Conservation (phyloP, 352 stramenopile species). For the Globisporangium spinosum region DNA sequence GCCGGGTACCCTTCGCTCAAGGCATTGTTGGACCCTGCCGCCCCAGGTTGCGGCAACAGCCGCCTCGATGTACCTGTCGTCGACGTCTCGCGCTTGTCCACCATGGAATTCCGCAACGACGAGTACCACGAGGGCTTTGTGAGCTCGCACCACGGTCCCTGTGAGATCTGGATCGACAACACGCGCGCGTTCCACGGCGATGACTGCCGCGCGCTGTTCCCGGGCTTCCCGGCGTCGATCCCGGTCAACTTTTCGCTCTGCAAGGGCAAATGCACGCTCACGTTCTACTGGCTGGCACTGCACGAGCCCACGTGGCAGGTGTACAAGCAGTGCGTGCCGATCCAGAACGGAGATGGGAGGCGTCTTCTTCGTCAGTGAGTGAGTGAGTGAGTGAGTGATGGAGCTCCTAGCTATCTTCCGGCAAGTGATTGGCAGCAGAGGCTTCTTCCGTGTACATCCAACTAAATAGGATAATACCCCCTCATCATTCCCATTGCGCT, state of each 20-base stretch:
- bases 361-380: conserved; percentile 9
- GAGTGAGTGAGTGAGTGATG: background rate
- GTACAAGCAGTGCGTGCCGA: conserved; percentile 23
- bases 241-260: conserved; percentile 30
- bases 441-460: background rate
- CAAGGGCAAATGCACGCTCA: conserved; percentile 19
- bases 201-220: conserved; percentile 32
- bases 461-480: background rate
- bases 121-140: conserved; percentile 32
- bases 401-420: background rate
- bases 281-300: conserved; percentile 27
- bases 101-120: conserved; percentile 34
- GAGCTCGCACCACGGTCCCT: conserved; percentile 34
- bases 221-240: conserved; percentile 21
- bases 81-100: conserved; percentile 23
- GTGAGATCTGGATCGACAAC: conserved; percentile 38
- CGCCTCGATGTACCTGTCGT: conserved; percentile 26
- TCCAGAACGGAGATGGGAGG: conserved; percentile 6
- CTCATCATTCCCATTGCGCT: background rate
- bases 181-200: conserved; percentile 29
- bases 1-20: conserved; percentile 22
- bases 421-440: background rate
- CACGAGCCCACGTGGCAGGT: conserved; percentile 24
- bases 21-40: conserved; percentile 22
- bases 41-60: conserved; percentile 29